Conservation (phyloP, 164 flowering plant genomes). For the Macadamia tetraphylla region DNA sequence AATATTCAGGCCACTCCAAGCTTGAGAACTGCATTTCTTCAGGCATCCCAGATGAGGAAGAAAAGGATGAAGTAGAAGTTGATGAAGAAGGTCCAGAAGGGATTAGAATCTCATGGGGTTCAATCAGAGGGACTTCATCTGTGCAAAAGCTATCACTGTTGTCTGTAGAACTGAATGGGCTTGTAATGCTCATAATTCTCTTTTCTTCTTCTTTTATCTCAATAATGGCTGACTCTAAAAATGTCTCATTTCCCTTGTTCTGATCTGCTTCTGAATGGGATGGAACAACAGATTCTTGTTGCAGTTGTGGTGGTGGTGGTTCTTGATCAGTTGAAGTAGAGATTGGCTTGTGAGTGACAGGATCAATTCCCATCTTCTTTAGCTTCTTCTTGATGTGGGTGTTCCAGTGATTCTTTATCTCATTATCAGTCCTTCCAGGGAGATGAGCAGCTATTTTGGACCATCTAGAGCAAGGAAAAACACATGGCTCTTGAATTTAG, state of each 20-base stretch:
- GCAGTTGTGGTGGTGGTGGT: slow-evolving; percentile 14
- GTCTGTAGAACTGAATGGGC: slow-evolving; percentile 9
- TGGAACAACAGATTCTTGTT: not conserved
- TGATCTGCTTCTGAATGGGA: slow-evolving; percentile 9
- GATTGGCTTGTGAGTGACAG: slow-evolving; percentile 55
- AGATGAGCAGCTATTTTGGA: slow-evolving; percentile 71
- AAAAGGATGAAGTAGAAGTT: slow-evolving; percentile 22
- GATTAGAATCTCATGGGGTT: slow-evolving; percentile 54
- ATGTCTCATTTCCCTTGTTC: slow-evolving; percentile 14
- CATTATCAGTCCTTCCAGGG: slow-evolving; percentile 80
- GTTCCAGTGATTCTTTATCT: slow-evolving; percentile 75
- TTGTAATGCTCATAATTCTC: slow-evolving; percentile 2
- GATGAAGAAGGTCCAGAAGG: slow-evolving; percentile 26
- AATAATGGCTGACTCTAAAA: slow-evolving; percentile 14
- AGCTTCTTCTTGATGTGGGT: slow-evolving; percentile 76
- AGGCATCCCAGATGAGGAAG: slow-evolving; percentile 11
- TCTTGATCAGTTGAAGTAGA: slow-evolving; percentile 17
- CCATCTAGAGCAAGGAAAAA: slow-evolving; percentile 38
- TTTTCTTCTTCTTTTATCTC: slow-evolving; percentile 18
- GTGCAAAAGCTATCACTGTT: slow-evolving; percentile 37
- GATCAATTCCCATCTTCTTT: slow-evolving; percentile 72
- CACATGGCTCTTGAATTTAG: not conserved
- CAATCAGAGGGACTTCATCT: slow-evolving; percentile 62
- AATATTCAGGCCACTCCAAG: slow-evolving; percentile 36
- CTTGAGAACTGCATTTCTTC: slow-evolving; percentile 27